Percentiles rank a stretch among this genome's conserved stretches.
phyloP scores from a whole-genome alignment of 1,284 basidiomycete species.

The Moesziomyces parantarcticus region DNA sequence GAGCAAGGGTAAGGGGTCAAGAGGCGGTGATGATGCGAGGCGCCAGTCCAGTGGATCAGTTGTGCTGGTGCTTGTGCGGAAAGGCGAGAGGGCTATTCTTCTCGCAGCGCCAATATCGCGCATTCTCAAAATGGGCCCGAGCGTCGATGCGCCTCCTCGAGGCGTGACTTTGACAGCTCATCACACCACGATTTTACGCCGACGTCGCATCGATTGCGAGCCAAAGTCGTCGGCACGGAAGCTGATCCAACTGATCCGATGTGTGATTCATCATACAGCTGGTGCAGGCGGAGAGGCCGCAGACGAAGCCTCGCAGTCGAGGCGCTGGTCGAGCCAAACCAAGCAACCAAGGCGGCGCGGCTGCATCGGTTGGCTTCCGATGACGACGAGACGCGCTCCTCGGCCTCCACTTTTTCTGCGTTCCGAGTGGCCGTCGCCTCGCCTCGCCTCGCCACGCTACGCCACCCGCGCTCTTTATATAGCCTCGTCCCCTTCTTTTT shows the following conservation, averaged over 20 bases:
- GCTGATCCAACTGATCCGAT: background rate
- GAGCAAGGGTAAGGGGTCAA: background rate
- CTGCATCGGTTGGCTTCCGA: slow-evolving; percentile 7
- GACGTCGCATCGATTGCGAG: no score
- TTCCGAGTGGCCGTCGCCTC: background rate
- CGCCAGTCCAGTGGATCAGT: no score
- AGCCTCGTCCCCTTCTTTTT: background rate
- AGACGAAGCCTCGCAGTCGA: no score
- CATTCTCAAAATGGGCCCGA: slow-evolving; percentile 8
- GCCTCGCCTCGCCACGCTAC: no score
- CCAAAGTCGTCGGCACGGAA: no score
- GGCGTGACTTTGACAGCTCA: no score
- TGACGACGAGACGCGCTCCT: background rate
- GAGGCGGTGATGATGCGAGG: background rate
- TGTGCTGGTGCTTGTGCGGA: no score
- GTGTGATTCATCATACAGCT: no score
- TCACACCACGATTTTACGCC: no score
- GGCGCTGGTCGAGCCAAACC: background rate
- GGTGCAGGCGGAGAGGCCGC: no score
- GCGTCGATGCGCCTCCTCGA: background rate
- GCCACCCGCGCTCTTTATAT: no score
- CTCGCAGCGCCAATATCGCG: background rate
- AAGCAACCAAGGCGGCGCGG: slow-evolving; percentile 6
- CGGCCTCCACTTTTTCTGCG: slow-evolving; percentile 25
- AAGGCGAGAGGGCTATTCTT: no score